A percentile compares a stretch with the other conserved stretches of the same genome.
Evolutionary conservation across 2,329 filamentous ascomycete species (phyloP).

Genomic region (Neoscytalidium dimidiatum): DNA sequence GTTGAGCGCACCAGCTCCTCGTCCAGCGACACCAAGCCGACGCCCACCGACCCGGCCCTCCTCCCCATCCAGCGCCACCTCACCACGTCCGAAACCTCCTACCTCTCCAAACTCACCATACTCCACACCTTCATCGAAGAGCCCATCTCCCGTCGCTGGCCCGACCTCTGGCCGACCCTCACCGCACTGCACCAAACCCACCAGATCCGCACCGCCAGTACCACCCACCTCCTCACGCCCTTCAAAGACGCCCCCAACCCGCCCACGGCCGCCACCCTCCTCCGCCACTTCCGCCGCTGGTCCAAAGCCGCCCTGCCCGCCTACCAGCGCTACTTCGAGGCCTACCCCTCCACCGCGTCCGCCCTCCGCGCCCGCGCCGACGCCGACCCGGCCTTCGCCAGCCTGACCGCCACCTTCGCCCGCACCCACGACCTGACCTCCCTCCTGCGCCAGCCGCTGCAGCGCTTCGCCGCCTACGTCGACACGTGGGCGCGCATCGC

Average conservation of each 20-base stretch:
- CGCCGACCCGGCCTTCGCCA: conserved; percentile 28
- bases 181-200: conserved; percentile 26
- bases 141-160: conserved; percentile 31
- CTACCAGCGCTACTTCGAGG: conserved; percentile 29
- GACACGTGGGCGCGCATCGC: conserved; percentile 22
- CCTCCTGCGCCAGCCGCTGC: conserved; percentile 28
- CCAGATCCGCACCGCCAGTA: conserved; percentile 26
- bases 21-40: background rate
- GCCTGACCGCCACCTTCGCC: conserved; percentile 25
- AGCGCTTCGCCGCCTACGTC: conserved; percentile 29
- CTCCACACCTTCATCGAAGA: conserved; percentile 32
- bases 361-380: conserved; percentile 28
- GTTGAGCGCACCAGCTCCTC: conserved; percentile 24
- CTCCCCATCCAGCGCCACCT: background rate
- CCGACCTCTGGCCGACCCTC: conserved; percentile 29
- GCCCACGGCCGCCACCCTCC: conserved; percentile 19
- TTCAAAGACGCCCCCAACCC: conserved; percentile 26
- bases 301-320: conserved; percentile 24
- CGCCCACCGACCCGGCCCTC: background rate
- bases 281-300: conserved; percentile 29
- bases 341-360: conserved; percentile 29
- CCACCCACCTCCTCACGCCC: conserved; percentile 25
- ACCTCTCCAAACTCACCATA: conserved; percentile 23
- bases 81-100: background rate
- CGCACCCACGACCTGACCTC: conserved; percentile 31